Conservation (phyloP, 192 early-diverging fungal genomes). For the Linnemannia zychae region DNA sequence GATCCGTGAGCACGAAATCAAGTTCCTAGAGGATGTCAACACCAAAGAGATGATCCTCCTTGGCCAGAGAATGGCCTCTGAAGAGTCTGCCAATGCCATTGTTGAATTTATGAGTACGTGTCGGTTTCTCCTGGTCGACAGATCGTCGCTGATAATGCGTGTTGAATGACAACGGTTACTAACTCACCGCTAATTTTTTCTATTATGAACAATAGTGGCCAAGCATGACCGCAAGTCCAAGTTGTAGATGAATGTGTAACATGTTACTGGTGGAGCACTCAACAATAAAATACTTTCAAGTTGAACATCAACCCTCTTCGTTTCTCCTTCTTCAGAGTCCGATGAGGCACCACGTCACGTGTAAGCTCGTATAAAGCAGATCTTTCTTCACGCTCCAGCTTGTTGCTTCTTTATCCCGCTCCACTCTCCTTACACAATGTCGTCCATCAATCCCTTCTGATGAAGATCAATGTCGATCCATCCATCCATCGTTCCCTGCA, state of each 20-base stretch:
- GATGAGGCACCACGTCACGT: not conserved
- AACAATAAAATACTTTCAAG: not conserved
- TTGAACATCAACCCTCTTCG: not conserved
- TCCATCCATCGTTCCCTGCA: constrained; percentile 13
- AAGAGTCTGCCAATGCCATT: constrained; percentile 65
- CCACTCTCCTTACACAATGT: not conserved
- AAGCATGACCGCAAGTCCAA: constrained; percentile 27
- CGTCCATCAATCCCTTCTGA: not conserved
- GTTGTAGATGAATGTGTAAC: constrained; percentile 9
- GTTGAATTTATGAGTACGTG: constrained; percentile 59
- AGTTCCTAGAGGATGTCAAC: constrained; percentile 66
- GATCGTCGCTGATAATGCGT: not conserved
- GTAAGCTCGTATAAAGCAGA: not conserved
- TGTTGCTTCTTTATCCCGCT: not conserved
- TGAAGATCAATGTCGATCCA: not conserved
- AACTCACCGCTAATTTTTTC: not conserved
- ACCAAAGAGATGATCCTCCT: constrained; percentile 69
- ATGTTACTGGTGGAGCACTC: not conserved
- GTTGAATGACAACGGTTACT: not conserved
- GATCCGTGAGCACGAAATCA: constrained; percentile 59
- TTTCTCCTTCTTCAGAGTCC: not conserved
- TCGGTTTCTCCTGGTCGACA: not conserved
- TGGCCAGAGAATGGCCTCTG: constrained; percentile 66
- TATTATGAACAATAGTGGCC: constrained; percentile 18
- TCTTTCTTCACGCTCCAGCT: not conserved